phyloP scores from a whole-genome alignment of 805 yeast species.

The Ogataea paradorogensis region DNA sequence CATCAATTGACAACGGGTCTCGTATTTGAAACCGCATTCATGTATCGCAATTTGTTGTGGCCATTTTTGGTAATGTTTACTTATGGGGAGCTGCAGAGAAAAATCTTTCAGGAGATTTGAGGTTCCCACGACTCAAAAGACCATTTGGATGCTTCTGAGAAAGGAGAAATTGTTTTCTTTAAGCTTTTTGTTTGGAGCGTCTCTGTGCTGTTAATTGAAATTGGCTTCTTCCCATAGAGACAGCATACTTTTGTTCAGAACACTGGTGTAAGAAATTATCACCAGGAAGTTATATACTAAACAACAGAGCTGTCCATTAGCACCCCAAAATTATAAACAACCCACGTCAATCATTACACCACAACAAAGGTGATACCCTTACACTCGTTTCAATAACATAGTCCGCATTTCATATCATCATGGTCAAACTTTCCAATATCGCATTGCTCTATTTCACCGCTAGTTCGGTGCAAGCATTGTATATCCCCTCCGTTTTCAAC shows the following conservation, averaged over 20 bases:
- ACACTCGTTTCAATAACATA: conserved; percentile 4
- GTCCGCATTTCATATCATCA: neutral
- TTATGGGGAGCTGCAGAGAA: neutral
- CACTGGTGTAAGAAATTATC: too few relatives aligned
- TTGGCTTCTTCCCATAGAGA: conserved; percentile 1
- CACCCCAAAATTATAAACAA: neutral
- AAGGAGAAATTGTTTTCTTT: conserved; percentile 3
- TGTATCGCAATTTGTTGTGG: neutral
- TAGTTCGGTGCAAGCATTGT: conserved; percentile 4
- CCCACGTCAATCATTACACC: conserved; percentile 2
- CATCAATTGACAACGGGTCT: too few relatives aligned
- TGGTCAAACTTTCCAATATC: conserved; percentile 2
- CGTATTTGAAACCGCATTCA: neutral
- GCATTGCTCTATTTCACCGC: neutral
- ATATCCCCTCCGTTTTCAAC: conserved; percentile 9
- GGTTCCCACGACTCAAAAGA: conserved; percentile 1
- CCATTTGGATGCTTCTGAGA: neutral
- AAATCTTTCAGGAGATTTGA: conserved; percentile 4
- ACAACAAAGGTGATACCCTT: conserved; percentile 7
- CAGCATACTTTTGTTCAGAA: neutral
- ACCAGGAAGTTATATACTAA: too few relatives aligned
- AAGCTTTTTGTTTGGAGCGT: conserved; percentile 5
- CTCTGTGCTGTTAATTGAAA: conserved; percentile 1
- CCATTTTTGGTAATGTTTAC: conserved; percentile 3
- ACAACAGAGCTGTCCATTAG: too few relatives aligned